Percentiles rank a stretch among this genome's conserved stretches.
Evolutionary conservation across 73 alveolate species (phyloP).

Genomic region (Paramecium pentaurelia): DNA sequence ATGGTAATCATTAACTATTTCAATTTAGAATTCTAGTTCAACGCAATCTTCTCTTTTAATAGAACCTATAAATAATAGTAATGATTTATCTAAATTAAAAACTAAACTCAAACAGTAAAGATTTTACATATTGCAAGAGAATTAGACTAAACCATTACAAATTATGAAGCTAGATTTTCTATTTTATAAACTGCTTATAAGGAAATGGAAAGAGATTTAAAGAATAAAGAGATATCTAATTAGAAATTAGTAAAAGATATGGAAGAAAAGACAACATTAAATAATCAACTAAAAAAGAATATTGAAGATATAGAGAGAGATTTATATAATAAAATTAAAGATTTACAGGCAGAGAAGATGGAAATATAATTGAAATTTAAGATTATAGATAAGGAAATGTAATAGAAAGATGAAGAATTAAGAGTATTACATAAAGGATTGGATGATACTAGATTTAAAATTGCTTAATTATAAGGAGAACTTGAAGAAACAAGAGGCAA

Average conservation of each 20-base stretch:
- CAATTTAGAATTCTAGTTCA: background rate
- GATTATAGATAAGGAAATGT: background rate
- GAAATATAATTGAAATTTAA: background rate
- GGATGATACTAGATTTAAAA: background rate
- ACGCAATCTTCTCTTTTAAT: background rate
- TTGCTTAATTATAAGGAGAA: background rate
- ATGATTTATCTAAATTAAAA: background rate
- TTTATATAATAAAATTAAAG: background rate
- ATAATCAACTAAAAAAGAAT: background rate
- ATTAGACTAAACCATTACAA: background rate
- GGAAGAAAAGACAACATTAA: background rate
- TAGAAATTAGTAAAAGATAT: background rate
- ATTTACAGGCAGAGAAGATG: background rate
- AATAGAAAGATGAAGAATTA: background rate
- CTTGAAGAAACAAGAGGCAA: constrained; percentile 35
- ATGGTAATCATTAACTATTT: background rate
- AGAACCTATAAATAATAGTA: background rate
- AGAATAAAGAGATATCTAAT: background rate
- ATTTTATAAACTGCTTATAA: background rate
- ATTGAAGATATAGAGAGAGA: constrained; percentile 28
- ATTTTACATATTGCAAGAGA: background rate
- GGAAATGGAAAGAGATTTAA: background rate
- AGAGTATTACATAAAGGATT: background rate
- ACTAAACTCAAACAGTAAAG: background rate
- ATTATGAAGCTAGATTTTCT: constrained; percentile 14